Base-by-base conservation (phyloP, 371 early-diverging fungal genomes). In the Mucor saturninus region DNA sequence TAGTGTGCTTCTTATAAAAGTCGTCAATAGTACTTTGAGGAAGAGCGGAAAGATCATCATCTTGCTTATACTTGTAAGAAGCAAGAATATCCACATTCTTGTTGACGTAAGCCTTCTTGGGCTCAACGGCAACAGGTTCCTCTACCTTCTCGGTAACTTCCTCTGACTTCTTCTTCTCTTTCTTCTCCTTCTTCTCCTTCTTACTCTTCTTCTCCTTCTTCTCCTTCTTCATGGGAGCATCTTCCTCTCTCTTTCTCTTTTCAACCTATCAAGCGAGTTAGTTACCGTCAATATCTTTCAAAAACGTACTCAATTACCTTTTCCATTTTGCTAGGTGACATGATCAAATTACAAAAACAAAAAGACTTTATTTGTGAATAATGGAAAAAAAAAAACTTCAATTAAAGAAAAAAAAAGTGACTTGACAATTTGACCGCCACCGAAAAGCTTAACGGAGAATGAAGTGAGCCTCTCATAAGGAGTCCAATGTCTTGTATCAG, bases 1-100 rank as follows among this genome's bases (percentile, higher is more conserved):
- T 89, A 37, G 75, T 74, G 67, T 93, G 81, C 68, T 89, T 77
- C 65, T 89, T 85, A 74, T 86, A 75, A 61, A 84, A 92, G 32
- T 76, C 86, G 32, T 80, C 74, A 54, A 82, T 74, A 8, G 67
- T 71, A 45, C 61, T 68, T 64, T 82, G 71, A 14, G 83, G 74
- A 52, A 79, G 56, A 8, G 71, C 75, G 9, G 56, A 54, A 14
- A 85, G 70, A 8, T 67, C 56, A 2, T 68, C 55, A 54, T 74
- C 58, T 38, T 80, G 72, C 26, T 65, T 54, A 62, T 83, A 85
- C 46, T 59, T 59, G 68, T 75, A 75, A 15, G 48, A 58, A n/a
- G 72, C 69, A 32, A 75, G 69, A 46, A 61, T 70, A 53, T 69
- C 68, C 7, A 66, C 62, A 15, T 64, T 66, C 50, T 65, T 58